These are phyloP conservation scores for Talaromyces ruber DNA, from an alignment of 495 filamentous ascomycete genomes.

Conservation along the genomic window DNA sequence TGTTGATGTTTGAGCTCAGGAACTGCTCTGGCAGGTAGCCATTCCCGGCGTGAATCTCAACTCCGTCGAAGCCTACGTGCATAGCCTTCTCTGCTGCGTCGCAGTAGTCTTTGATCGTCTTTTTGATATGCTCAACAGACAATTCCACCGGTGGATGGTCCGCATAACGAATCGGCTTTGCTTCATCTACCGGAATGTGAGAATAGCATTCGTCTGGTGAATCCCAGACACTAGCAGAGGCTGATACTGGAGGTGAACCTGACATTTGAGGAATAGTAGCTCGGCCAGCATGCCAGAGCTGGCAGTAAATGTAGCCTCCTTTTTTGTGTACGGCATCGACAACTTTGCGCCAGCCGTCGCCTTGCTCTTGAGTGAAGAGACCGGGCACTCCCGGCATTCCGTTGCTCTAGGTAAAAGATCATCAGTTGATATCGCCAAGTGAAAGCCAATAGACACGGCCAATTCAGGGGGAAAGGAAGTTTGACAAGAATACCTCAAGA, in stretches of 20 bases:
- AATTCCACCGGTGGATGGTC: constrained; percentile 38
- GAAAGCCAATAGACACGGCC: background rate
- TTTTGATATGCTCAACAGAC: constrained; percentile 32
- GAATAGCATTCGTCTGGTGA: constrained; percentile 27
- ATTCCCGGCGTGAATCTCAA: constrained; percentile 68
- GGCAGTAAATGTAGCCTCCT: constrained; percentile 53
- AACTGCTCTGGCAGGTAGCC: constrained; percentile 75
- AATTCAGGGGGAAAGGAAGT: background rate
- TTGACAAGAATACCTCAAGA: constrained; percentile 32
- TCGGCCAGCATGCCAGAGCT: constrained; percentile 62
- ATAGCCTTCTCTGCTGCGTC: constrained; percentile 55
- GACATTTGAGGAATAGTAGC: constrained; percentile 36
- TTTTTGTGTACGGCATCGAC: constrained; percentile 60
- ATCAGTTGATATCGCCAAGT: no score
- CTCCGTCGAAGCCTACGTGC: constrained; percentile 67
- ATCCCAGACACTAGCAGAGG: constrained; percentile 34
- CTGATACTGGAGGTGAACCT: constrained; percentile 26
- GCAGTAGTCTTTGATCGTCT: constrained; percentile 46
- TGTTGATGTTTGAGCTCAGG: constrained; percentile 51
- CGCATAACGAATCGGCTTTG: constrained; percentile 29
- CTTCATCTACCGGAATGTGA: constrained; percentile 23
- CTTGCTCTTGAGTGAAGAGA: constrained; percentile 54
- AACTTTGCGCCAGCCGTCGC: constrained; percentile 51
- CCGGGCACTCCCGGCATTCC: constrained; percentile 48
- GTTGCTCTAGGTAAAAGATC: constrained; percentile 17